A percentile compares a stretch with the other conserved stretches of the same genome.
Conservation (phyloP, 129 eudicot species). For the Calendula officinalis region DNA sequence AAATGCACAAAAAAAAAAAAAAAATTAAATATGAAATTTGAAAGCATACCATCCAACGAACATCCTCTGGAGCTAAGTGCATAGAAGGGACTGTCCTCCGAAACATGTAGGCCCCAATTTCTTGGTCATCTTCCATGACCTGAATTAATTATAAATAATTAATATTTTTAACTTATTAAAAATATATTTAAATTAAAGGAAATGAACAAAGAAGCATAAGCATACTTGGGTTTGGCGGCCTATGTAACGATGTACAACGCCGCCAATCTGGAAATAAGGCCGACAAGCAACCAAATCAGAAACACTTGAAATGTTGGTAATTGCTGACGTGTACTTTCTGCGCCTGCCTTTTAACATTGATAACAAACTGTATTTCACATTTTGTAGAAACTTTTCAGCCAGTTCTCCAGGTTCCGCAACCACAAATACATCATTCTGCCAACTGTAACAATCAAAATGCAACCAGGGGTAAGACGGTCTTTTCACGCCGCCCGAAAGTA, state of each 20-base stretch:
- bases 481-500: not conserved
- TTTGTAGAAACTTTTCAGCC: slow-evolving; percentile 91
- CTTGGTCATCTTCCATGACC: slow-evolving; percentile 99
- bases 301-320: slow-evolving; percentile 69
- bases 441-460: slow-evolving; percentile 41
- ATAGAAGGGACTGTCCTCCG: slow-evolving; percentile 92
- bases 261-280: slow-evolving; percentile 92
- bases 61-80: slow-evolving; percentile 77
- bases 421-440: slow-evolving; percentile 99
- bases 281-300: slow-evolving; percentile 85
- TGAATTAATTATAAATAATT: slow-evolving; percentile 24
- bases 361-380: slow-evolving; percentile 73
- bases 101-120: slow-evolving; percentile 95
- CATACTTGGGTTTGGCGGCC: slow-evolving; percentile 97
- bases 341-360: slow-evolving; percentile 71
- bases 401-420: slow-evolving; percentile 99
- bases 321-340: slow-evolving; percentile 66
- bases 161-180: too few relatives aligned
- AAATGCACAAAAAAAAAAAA: not conserved
- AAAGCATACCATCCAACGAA: slow-evolving; percentile 79
- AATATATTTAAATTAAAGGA: not conserved
- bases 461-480: slow-evolving; percentile 8
- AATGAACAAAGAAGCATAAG: not conserved
- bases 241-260: slow-evolving; percentile 91
- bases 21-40: slow-evolving; percentile 5